Base-by-base conservation (phyloP, 164 flowering plant species). In the Aristolochia contorta region DNA sequence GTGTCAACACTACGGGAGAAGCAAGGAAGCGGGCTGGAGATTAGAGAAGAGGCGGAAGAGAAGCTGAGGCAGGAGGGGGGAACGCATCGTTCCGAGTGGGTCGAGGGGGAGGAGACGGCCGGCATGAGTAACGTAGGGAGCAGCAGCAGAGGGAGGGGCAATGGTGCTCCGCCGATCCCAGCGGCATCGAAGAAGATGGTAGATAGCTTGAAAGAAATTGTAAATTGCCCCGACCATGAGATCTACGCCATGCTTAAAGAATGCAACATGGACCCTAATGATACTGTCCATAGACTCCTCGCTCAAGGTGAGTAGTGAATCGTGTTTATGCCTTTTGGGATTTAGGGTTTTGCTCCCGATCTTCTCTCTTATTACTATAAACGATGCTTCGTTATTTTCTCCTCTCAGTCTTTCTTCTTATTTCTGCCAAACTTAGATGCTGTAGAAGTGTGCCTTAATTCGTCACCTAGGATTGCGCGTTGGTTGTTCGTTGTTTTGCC, bases 231-330 rank as follows among this genome's bases (percentile, higher is more conserved):
- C 21, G 79, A 75, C 24, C 59, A 69, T 21, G 79, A 75, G 79
- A 75, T 75, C 79, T 75, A 75, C 56, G 67, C 74, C 54, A 72
- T 72, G 76, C 79, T 75, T 56, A 75, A 69, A 62, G 79, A 75
- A 60, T 94, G 96, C 69, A 82, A 91, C 65, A 91, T 94, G 97
- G 96, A 94, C 86, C 96, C 96, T 63, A 76, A 91, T 69, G 99
- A 91, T 47, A 74, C 99, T 66, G 86, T 87, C 24, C 76, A 77
- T 60, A 80, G 94, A 56, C 86, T 94, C 41, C 90, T 91, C 59
- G 55, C 90, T n/a, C 96, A 84, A 84, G 99, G 99, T 94, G 19
- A 6, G 47, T 37, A 37, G 43, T 8, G 43, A 37, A 0, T 37
- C 43, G 12, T 37, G 43, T 37, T 37, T 37, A 37, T 37, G 3